A percentile compares a stretch with the other conserved stretches of the same genome.
Conservation (phyloP, 2,329 filamentous ascomycete genomes). For the Pseudocercospora eumusae region DNA sequence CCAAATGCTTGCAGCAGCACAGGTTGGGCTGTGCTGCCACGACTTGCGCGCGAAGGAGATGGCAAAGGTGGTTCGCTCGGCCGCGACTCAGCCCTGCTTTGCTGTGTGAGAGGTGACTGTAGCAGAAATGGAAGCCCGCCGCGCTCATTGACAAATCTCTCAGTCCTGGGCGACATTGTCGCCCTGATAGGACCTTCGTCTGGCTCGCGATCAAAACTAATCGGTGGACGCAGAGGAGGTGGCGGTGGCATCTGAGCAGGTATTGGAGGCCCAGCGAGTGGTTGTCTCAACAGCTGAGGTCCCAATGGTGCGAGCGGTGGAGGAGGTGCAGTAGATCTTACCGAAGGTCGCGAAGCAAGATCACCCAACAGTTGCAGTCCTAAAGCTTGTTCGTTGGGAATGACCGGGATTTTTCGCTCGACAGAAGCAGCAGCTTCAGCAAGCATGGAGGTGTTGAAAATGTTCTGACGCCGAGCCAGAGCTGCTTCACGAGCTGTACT, state of each 20-base stretch:
- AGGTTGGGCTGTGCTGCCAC: conserved; percentile 5
- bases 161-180: conserved; percentile 6
- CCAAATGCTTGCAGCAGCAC: background rate
- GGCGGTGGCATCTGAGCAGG: conserved; percentile 22
- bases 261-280: conserved; percentile 8
- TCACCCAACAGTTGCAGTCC: conserved; percentile 41
- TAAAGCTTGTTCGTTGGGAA: conserved; percentile 47
- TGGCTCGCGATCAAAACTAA: conserved; percentile 5
- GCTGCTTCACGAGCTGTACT: conserved; percentile 46
- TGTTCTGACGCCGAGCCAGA: conserved; percentile 42
- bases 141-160: conserved; percentile 9
- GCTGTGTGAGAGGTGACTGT: background rate
- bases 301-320: conserved; percentile 11
- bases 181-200: conserved; percentile 6
- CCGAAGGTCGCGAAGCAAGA: conserved; percentile 31
- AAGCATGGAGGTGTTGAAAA: conserved; percentile 38
- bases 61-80: conserved; percentile 8
- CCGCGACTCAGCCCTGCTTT: conserved; percentile 9
- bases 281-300: conserved; percentile 5
- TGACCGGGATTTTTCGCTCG: conserved; percentile 29
- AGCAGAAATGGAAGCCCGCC: conserved; percentile 14
- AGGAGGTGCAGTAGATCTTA: conserved; percentile 16
- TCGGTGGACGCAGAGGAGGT: conserved; percentile 13
- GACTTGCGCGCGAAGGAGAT: conserved; percentile 11
- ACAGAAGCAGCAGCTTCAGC: conserved; percentile 41